Conservation (phyloP, 2,329 filamentous ascomycete genomes). For the Trichothecium roseum region DNA sequence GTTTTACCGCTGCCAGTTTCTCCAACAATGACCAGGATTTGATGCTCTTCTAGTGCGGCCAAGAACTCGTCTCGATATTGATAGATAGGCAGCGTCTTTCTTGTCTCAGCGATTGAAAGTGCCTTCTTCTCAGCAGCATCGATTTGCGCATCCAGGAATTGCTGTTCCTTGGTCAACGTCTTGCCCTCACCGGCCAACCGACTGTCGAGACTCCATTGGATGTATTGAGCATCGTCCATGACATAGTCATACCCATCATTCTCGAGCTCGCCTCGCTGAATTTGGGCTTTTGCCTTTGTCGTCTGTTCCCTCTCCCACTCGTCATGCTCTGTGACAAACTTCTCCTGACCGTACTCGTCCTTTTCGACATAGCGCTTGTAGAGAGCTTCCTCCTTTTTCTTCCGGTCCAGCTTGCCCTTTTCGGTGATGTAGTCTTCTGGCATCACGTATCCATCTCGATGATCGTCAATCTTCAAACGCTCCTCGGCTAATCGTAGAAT, state of each 20-base stretch:
- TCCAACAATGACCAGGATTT: constrained; percentile 84
- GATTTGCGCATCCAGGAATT: constrained; percentile 67
- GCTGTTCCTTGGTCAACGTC: constrained; percentile 66
- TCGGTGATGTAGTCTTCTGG: constrained; percentile 94
- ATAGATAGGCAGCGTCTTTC: constrained; percentile 85
- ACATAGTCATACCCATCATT: constrained; percentile 88
- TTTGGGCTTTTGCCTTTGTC: constrained; percentile 78
- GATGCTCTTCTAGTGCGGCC: constrained; percentile 73
- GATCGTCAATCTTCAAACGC: constrained; percentile 77
- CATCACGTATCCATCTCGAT: constrained; percentile 84
- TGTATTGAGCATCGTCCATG: constrained; percentile 79
- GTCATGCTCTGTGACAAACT: constrained; percentile 86
- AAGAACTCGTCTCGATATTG: constrained; percentile 78
- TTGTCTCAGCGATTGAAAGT: constrained; percentile 78
- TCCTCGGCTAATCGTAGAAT: constrained; percentile 74
- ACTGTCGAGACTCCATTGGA: constrained; percentile 72
- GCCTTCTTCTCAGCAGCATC: constrained; percentile 84
- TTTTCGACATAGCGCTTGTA: constrained; percentile 85
- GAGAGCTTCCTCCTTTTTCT: constrained; percentile 79
- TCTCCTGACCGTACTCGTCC: constrained; percentile 80
- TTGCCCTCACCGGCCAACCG: constrained; percentile 62
- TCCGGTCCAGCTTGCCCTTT: constrained; percentile 78
- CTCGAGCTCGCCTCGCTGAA: constrained; percentile 61
- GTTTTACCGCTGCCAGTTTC: constrained; percentile 95
- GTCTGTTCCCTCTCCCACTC: constrained; percentile 92